These are phyloP conservation scores for Brassica juncea DNA, from an alignment of 345 rosid species.

Conservation along the genomic window DNA sequence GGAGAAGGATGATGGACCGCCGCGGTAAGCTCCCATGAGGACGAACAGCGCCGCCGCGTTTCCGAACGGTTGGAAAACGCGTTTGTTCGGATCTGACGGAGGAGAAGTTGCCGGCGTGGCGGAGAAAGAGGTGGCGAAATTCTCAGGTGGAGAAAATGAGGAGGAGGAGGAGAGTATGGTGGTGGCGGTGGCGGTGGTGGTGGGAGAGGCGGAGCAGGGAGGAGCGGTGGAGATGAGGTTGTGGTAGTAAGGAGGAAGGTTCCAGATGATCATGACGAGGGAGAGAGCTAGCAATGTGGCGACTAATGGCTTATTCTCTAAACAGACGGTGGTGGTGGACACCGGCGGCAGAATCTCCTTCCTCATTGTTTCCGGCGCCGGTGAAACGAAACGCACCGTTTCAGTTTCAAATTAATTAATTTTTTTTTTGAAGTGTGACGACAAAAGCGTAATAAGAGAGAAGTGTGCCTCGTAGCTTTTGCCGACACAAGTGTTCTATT, in stretches of 20 bases:
- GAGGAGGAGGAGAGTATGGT: constrained; percentile 4
- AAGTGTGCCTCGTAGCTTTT: constrained; percentile 5
- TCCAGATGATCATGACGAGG: constrained; percentile 68
- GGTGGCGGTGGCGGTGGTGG: constrained; percentile 41
- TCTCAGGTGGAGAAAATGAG: background rate
- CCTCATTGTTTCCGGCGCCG: constrained; percentile 46
- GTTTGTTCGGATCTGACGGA: constrained; percentile 60
- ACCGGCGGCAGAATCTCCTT: constrained; percentile 48
- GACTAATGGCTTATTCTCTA: constrained; percentile 64
- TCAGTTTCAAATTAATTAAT: background rate
- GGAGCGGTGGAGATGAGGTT: constrained; percentile 57
- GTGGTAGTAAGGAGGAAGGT: constrained; percentile 75
- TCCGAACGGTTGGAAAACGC: constrained; percentile 67
- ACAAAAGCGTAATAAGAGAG: constrained; percentile 25
- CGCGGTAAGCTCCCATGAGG: constrained; percentile 88
- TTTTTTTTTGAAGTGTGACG: background rate
- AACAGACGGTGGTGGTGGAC: constrained; percentile 39
- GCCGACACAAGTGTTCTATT: constrained; percentile 38
- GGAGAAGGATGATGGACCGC: constrained; percentile 68
- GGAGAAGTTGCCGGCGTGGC: constrained; percentile 4
- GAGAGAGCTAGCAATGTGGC: constrained; percentile 72
- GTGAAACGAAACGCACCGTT: constrained; percentile 17
- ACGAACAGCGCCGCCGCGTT: constrained; percentile 82
- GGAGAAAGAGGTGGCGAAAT: constrained; percentile 29
- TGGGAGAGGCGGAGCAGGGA: constrained; percentile 35